Evolutionary conservation across 2,329 filamentous ascomycete genomes (phyloP).

Genomic region (Aspergillus luchuensis): DNA sequence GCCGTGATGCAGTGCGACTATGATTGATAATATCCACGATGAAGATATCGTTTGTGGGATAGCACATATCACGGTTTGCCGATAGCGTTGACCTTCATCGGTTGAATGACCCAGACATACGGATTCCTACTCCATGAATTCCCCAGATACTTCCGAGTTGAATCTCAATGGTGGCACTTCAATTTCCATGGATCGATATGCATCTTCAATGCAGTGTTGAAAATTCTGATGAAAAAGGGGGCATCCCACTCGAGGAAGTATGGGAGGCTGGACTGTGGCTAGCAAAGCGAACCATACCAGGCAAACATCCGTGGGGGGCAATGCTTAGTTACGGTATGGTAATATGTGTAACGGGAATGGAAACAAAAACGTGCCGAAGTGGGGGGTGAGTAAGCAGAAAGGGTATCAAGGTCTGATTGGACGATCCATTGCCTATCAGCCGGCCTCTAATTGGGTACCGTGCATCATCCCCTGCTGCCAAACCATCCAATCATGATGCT

Average conservation of each 20-base stretch:
- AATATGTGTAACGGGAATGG: too few species aligned
- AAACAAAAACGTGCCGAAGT: background rate
- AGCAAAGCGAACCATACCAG: too few species aligned
- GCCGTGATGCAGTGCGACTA: background rate
- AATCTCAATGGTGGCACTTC: background rate
- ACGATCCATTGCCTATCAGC: background rate
- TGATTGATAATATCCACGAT: background rate
- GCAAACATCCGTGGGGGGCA: too few species aligned
- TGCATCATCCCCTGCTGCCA: background rate
- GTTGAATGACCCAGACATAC: background rate
- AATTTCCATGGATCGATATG: background rate
- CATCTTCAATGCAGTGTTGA: background rate
- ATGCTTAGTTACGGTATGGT: too few species aligned
- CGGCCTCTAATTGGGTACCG: conserved; percentile 11
- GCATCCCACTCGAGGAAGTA: background rate
- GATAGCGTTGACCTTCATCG: background rate
- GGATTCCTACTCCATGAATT: background rate
- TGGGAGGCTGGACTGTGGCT: background rate
- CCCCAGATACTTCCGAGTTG: background rate
- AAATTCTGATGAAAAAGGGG: background rate
- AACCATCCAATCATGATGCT: conserved; percentile 20
- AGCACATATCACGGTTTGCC: background rate
- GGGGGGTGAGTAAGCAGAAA: background rate
- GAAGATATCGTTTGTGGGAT: background rate
- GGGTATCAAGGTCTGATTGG: background rate